Percentiles rank a stretch among this genome's conserved stretches.
Conservation (phyloP, 73 alveolate species). For the Symbiodinium pilosum region DNA sequence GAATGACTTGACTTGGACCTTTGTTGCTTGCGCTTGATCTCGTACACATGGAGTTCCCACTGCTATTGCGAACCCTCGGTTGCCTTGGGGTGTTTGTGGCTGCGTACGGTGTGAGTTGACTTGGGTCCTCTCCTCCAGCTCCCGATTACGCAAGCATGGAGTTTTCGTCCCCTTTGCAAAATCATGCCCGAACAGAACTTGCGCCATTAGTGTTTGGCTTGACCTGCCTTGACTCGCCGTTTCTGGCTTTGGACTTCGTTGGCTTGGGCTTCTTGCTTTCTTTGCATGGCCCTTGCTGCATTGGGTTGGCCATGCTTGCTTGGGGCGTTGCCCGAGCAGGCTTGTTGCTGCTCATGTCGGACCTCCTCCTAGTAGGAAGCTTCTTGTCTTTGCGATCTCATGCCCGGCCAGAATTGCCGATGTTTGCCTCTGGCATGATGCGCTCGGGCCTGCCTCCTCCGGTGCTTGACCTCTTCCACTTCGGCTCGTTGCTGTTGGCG, state of each 20-base stretch:
- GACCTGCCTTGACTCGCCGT: neutral
- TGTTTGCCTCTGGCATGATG: conserved; percentile 41
- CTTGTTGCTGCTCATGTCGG: neutral
- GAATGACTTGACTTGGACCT: conserved; percentile 20
- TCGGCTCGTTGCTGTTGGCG: neutral
- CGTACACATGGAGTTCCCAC: neutral
- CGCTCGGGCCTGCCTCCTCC: neutral
- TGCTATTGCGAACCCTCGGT: neutral
- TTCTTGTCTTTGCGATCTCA: neutral
- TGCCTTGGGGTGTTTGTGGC: neutral
- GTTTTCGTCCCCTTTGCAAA: neutral
- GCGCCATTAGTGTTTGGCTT: neutral
- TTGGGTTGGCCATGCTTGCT: neutral
- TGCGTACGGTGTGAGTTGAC: conserved; percentile 14
- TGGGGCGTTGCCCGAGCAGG: conserved; percentile 30
- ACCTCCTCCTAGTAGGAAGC: conserved; percentile 41
- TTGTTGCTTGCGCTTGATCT: conserved; percentile 22
- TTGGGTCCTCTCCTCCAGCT: neutral
- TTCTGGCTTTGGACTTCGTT: neutral
- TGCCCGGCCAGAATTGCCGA: neutral
- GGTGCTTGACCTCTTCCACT: conserved; percentile 20
- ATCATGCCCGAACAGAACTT: neutral
- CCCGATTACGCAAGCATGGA: conserved; percentile 17
- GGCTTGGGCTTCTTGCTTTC: neutral
- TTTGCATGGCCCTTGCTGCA: neutral